Evolutionary conservation across 257 asterid genomes (phyloP).

Genomic region (Primulina huaijiensis): DNA sequence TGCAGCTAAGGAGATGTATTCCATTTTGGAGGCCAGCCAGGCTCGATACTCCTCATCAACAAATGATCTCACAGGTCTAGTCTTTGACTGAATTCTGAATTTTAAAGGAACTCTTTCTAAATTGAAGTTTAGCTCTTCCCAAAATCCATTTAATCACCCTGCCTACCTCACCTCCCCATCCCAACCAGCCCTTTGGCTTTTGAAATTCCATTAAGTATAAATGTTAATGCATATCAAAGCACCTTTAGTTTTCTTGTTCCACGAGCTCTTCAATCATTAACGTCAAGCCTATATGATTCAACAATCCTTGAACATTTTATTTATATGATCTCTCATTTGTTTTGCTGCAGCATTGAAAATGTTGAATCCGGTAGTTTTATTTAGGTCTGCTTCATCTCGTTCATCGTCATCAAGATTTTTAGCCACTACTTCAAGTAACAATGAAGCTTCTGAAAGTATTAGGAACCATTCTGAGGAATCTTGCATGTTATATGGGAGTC

Average conservation of each 20-base stretch:
- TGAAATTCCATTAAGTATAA: background rate
- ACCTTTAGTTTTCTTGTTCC: background rate
- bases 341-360: conserved; percentile 76
- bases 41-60: conserved; percentile 65
- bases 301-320: conserved; percentile 16
- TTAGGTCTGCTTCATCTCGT: conserved; percentile 80
- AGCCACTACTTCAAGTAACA: conserved; percentile 57
- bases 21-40: conserved; percentile 69
- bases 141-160: too few relatives aligned
- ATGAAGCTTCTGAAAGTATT: conserved; percentile 59
- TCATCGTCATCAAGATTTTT: conserved; percentile 79
- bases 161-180: background rate
- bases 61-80: conserved; percentile 61
- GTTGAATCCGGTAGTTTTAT: conserved; percentile 82
- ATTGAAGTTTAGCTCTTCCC: too few relatives aligned
- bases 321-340: conserved; percentile 9
- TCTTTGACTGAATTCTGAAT: too few relatives aligned
- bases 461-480: conserved; percentile 68
- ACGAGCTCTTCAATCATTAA: background rate
- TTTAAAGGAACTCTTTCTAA: too few relatives aligned
- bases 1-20: conserved; percentile 69
- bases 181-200: background rate
- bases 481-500: conserved; percentile 56
- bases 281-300: background rate
- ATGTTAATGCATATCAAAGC: background rate